These are phyloP conservation scores for Bolboschoenus planiculmis DNA, from an alignment of 176 grass and related monocot genomes.

Conservation along the genomic window DNA sequence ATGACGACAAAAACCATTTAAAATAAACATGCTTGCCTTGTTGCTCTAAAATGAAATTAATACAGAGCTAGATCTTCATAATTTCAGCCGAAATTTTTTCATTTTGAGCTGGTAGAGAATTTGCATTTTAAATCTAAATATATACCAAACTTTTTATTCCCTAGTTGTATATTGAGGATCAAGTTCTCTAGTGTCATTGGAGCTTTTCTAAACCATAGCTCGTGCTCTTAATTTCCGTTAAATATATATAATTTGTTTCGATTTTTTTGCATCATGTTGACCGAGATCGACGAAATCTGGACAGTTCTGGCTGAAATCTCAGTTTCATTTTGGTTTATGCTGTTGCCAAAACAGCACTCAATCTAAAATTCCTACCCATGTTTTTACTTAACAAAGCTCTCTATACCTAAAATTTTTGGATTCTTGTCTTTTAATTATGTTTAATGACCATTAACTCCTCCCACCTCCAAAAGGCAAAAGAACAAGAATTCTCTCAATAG, in stretches of 20 bases:
- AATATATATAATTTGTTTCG: neutral
- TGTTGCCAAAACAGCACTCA: slow-evolving; percentile 4
- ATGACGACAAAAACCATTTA: neutral
- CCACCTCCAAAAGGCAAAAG: neutral
- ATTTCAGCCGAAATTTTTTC: neutral
- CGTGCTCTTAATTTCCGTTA: neutral
- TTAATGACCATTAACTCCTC: slow-evolving; percentile 9
- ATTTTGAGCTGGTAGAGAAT: neutral
- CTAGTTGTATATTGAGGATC: neutral
- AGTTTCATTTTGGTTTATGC: neutral
- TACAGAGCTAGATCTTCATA: neutral
- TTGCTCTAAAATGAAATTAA: neutral
- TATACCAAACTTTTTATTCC: neutral
- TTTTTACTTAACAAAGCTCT: neutral
- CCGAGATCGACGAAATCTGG: neutral
- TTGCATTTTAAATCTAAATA: neutral
- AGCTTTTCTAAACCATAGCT: neutral
- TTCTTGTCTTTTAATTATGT: neutral
- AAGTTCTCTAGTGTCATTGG: neutral
- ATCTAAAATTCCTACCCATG: slow-evolving; percentile 3
- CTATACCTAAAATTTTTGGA: slow-evolving; percentile 1
- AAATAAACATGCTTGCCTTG: neutral
- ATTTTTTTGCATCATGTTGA: neutral
- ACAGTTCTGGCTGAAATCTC: neutral
- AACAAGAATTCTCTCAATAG: neutral